Evolutionary conservation across 2,329 filamentous ascomycete genomes (phyloP).

Genomic region (Penicillium sp.): DNA sequence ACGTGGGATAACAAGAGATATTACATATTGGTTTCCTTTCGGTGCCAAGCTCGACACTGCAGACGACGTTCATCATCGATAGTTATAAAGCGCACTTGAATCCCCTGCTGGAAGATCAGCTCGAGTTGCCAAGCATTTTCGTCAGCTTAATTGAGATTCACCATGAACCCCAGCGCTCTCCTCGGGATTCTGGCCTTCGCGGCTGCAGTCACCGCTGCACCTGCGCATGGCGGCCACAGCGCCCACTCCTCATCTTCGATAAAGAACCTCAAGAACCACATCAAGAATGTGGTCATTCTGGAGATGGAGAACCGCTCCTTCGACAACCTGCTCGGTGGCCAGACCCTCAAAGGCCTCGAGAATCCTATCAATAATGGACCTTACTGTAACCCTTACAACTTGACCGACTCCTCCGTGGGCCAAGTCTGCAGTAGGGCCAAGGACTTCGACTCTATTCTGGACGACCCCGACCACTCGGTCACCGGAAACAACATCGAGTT

Average conservation of each 20-base stretch:
- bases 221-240: constrained; percentile 1
- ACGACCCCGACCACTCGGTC: constrained; percentile 45
- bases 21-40: neutral
- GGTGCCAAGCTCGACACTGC: constrained; percentile 4
- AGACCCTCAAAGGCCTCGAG: constrained; percentile 39
- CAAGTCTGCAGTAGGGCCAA: constrained; percentile 34
- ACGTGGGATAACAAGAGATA: constrained; percentile 10
- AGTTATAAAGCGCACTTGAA: neutral
- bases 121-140: neutral
- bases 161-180: constrained; percentile 24
- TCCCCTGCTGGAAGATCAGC: neutral
- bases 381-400: constrained; percentile 44
- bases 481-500: constrained; percentile 48
- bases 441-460: constrained; percentile 42
- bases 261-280: constrained; percentile 33
- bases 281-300: constrained; percentile 39
- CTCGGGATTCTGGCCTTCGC: constrained; percentile 27
- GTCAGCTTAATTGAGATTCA: neutral
- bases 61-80: neutral
- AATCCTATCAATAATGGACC: constrained; percentile 45
- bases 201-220: constrained; percentile 16
- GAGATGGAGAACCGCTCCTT: constrained; percentile 48
- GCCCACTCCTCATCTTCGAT: constrained; percentile 17
- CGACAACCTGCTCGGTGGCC: constrained; percentile 47
- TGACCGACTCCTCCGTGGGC: constrained; percentile 30